These are phyloP conservation scores for Didymella keratinophila DNA, from an alignment of 2,329 filamentous ascomycete genomes.

Conservation along the genomic window DNA sequence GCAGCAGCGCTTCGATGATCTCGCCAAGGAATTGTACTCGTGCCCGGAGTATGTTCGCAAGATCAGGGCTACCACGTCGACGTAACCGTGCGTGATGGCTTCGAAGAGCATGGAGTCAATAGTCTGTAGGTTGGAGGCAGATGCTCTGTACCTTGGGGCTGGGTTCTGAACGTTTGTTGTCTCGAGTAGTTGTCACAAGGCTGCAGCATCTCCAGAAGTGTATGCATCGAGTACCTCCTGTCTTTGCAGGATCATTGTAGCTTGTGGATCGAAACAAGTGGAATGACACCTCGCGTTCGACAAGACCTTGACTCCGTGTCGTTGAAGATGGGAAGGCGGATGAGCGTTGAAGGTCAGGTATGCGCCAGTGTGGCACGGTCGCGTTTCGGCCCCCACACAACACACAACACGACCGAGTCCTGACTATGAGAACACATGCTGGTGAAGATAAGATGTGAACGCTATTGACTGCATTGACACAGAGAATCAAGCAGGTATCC, in stretches of 20 bases:
- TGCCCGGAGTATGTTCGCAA: slow-evolving; percentile 6
- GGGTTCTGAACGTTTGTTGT: background rate
- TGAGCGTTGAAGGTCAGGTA: background rate
- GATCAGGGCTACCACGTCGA: slow-evolving; percentile 7
- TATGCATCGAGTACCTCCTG: slow-evolving; percentile 9
- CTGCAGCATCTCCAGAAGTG: slow-evolving; percentile 1
- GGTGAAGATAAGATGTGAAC: too few species aligned
- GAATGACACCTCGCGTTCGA: background rate
- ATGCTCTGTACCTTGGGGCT: background rate
- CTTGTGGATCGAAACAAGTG: too few species aligned
- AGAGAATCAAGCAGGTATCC: too few species aligned
- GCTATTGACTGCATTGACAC: too few species aligned
- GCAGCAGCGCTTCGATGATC: slow-evolving; percentile 6
- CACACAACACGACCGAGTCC: background rate
- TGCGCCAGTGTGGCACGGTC: slow-evolving; percentile 1
- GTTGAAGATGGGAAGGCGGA: too few species aligned
- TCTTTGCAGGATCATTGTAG: slow-evolving; percentile 1
- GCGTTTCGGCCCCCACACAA: slow-evolving; percentile 3
- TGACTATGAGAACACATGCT: too few species aligned
- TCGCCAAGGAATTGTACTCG: slow-evolving; percentile 10
- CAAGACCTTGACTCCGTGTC: too few species aligned
- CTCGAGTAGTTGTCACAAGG: slow-evolving; percentile 1
- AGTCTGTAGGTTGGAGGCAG: background rate
- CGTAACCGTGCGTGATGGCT: slow-evolving; percentile 8
- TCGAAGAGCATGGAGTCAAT: slow-evolving; percentile 5